Base-by-base conservation (phyloP, 2,329 filamentous ascomycete species). In the Verticillium klebahnii region DNA sequence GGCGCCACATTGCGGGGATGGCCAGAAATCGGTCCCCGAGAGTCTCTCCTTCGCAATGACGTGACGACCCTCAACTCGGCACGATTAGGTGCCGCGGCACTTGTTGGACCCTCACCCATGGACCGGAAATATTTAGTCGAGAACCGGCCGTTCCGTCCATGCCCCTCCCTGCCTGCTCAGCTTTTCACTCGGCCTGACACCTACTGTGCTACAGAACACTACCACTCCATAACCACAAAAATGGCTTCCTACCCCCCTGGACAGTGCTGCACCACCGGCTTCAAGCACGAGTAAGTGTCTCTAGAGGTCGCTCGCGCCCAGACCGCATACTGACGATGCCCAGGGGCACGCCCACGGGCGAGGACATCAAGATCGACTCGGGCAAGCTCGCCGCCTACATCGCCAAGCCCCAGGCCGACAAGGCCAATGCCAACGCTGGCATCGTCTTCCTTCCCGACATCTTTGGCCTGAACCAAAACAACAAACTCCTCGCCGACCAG, bases 211-310 rank as follows among this genome's bases (percentile, higher is more conserved):
- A 29, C 36, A 54, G 4, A 55, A 55, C 15, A 54, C 15, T 8
- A 6, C 60, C 60, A 39, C 37, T 7, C 14, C 37, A 39, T 14
- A 39, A 45, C 17, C 59, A 19, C 57, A 60, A 68, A 64, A 23
- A 86, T 86, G 83, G 80, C 83, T 39, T 86, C 83, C 3, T 77
- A 83, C 67, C 77, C 78, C 60, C 82, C 83, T 14, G 80, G 69
- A 61, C 67, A 74, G 60, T 86, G 84, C 78, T 86, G 84, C 74
- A 76, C 76, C 36, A 67, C 79, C 60, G 83, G 82, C 63, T 73
- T 82, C 63, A 81, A 78, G 70, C 82, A 85, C 67, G 78, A 83
- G 82, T 85, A 74, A 70, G 83, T 76, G 59, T 31, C 17, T 19
- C 25, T 3, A 11, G 19, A n/a, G 8, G 14, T 5, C 11, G 25